Base-by-base conservation (phyloP, 192 early-diverging fungal species). In the Coemansia sp. region DNA sequence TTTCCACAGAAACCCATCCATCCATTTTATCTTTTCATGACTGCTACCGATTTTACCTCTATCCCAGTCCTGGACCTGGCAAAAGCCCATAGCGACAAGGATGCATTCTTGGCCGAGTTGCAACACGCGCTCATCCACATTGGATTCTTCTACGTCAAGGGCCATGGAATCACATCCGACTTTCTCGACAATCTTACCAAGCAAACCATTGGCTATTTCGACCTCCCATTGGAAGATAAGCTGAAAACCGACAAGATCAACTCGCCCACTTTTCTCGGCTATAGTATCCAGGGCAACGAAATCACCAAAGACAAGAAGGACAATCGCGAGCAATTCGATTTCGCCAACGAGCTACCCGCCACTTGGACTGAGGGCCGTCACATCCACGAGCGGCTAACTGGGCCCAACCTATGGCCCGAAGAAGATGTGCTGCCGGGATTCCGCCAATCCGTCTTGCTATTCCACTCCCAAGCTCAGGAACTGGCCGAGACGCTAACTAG, bases 341-440 rank as follows among this genome's bases (percentile, higher is more conserved):
- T 86, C 50, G 86, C 78, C 59, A 76, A 76, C 39, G 86, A 89
- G 36, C 50, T 71, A 2, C 62, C 69, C 0, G 36, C 57, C 10
- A 55, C 48, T 18, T 65, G 78, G 63, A 28, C 61, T 0, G 39
- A 62, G 10, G 62, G 62, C 12, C 63, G 62, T 11, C 85, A 83
- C 4, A 66, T 74, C 18, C 73, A 87, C 62, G 67, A 81, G 21
- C 76, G 79, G 8, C 69, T 89, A 1, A 66, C 78, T 4, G 85
- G 88, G 0, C 86, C 88, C 23, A 88, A 88, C 26, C 84, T 84
- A 73, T 89, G 88, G 86, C 88, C 88, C 1, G 64, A 67, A 3
- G 41, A 72, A 1, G 36, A 36, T 0, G 45, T 61, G 23, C 23
- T 88, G 12, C 84, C 86, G 9, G 42, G 55, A 0, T 88, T 89